Conservation (phyloP, 1,284 basidiomycete species). For the Pascua sp. region DNA sequence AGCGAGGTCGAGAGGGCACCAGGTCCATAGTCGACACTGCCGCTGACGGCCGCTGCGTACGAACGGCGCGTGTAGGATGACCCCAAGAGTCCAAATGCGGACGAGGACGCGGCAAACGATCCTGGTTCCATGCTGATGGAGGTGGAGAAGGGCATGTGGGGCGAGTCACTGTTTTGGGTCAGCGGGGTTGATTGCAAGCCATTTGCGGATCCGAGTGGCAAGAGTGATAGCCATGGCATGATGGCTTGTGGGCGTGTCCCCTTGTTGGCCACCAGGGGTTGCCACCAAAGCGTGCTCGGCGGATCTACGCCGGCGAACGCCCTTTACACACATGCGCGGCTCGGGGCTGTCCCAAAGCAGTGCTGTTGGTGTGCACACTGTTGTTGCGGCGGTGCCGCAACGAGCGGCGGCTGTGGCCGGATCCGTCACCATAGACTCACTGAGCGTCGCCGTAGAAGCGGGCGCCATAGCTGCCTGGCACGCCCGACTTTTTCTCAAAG, state of each 20-base stretch:
- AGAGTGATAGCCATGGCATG: background rate
- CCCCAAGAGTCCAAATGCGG: slow-evolving; percentile 33
- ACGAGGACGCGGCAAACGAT: slow-evolving; percentile 33
- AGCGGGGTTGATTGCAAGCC: background rate
- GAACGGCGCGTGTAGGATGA: slow-evolving; percentile 33
- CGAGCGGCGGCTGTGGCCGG: too few relatives aligned
- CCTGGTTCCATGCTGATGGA: slow-evolving; percentile 44
- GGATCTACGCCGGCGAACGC: too few relatives aligned
- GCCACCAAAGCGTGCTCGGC: too few relatives aligned
- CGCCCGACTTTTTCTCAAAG: slow-evolving; percentile 15
- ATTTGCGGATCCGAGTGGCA: background rate
- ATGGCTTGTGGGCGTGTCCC: background rate
- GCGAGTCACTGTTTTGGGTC: slow-evolving; percentile 27
- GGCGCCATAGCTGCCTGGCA: slow-evolving; percentile 32
- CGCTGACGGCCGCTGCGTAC: slow-evolving; percentile 40
- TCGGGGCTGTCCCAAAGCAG: background rate
- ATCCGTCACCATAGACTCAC: slow-evolving; percentile 24
- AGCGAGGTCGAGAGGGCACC: slow-evolving; percentile 37
- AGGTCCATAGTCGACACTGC: slow-evolving; percentile 14
- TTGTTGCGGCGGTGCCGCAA: too few relatives aligned
- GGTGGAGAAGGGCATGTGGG: slow-evolving; percentile 32
- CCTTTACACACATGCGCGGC: too few relatives aligned
- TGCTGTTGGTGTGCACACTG: background rate
- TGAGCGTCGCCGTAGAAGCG: slow-evolving; percentile 40
- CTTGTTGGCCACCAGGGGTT: too few relatives aligned